Evolutionary conservation across 2,329 filamentous ascomycete species (phyloP), one percentile per base, ranked within the genome.

Genomic region (Pyrenochaeta sp.): DNA sequence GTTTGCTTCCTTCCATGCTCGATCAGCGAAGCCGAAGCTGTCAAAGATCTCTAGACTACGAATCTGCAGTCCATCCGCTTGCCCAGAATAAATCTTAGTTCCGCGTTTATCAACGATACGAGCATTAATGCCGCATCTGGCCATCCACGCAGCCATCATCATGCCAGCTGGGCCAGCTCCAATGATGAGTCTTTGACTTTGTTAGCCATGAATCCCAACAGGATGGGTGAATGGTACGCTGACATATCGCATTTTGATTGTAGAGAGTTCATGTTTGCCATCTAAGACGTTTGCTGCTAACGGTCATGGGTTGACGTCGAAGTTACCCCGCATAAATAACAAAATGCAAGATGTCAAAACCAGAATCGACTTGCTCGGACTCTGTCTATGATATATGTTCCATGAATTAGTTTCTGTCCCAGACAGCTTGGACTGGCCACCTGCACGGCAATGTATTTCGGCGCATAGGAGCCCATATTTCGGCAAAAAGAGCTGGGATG

Each of bases 11-110:
- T 86, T 86, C 83, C 85, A 86, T 1, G 82, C 83, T 4, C 83
- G 77, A 58, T 90, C 83, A 2, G 79, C 86, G 52, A 92, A 84
- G 0, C 85, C 88, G 61, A 92, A 89, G 44, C 84, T 86, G 62
- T 92, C 77, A 47, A 79, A 77, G 12, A 79, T 78, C 57, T 80
- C 78, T 14, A 79, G 58, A 39, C 73, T 78, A 27, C 78, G 75
- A 23, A 71, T 68, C 60, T 79, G 76, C 7, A 80, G 58, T 2
- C 78, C 77, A 59, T 78, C 76, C 1, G 75, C 78, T 56, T 78
- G 76, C 5, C 76, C 76, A 14, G 70, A 61, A 53, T 70, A 77
- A 41, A 78, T 72, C 60, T 78, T 78, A 43, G 72, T 76, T 31
- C 72, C 67, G 3, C 76, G 68, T 43, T 79, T 78, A 54, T 79